phyloP scores from a whole-genome alignment of 2,329 filamentous ascomycete species.

The Neofusicoccum ribis region DNA sequence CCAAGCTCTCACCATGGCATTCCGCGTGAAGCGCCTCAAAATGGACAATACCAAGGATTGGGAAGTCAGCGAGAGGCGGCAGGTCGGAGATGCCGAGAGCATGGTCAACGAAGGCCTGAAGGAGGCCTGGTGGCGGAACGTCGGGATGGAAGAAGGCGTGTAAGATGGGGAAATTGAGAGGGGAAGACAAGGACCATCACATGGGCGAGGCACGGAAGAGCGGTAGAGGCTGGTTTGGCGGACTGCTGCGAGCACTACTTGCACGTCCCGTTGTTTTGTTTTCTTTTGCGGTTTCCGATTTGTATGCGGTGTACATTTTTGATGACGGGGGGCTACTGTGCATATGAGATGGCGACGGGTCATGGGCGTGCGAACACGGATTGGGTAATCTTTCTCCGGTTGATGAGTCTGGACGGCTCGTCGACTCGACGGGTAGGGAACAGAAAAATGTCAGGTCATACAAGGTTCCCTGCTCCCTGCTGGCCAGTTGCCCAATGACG shows the following conservation, averaged over 20 bases:
- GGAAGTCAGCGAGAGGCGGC: conserved; percentile 82
- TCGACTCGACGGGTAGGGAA: not conserved
- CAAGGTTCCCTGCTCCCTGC: not conserved
- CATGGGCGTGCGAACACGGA: conserved; percentile 4
- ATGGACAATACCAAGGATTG: conserved; percentile 49
- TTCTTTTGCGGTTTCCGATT: not conserved
- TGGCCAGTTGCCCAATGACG: not conserved
- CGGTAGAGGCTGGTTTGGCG: not conserved
- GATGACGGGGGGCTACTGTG: not conserved
- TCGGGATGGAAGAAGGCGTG: conserved; percentile 42
- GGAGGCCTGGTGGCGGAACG: conserved; percentile 48
- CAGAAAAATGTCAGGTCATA: conserved; percentile 13
- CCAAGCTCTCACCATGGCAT: conserved; percentile 37
- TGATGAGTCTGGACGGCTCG: not conserved
- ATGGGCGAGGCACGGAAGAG: not conserved
- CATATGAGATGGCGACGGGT: conserved; percentile 14
- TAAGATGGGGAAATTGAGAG: not conserved
- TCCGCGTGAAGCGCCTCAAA: conserved; percentile 64
- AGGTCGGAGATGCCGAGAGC: conserved; percentile 84
- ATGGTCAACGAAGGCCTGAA: conserved; percentile 59
- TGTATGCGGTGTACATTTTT: conserved; percentile 5
- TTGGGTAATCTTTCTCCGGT: conserved; percentile 1
- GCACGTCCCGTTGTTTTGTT: not conserved
- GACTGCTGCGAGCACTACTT: not conserved
- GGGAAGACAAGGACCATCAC: not conserved